Percentiles rank a stretch among this genome's conserved stretches.
Evolutionary conservation across 2,329 filamentous ascomycete species (phyloP).

Genomic region (Colletotrichum destructivum): DNA sequence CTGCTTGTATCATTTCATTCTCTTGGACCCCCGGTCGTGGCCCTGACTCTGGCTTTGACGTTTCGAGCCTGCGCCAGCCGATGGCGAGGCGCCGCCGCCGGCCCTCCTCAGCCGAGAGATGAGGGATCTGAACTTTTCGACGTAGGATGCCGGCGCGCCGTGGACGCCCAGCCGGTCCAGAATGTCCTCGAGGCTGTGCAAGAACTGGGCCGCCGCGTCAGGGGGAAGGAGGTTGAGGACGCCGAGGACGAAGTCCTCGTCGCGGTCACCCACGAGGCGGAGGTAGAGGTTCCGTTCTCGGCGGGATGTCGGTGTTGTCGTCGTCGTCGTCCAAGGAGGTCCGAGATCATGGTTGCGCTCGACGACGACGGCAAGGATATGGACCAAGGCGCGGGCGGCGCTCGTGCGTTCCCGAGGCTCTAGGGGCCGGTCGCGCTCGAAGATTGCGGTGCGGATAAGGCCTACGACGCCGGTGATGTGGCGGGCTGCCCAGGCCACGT

Average conservation of each 20-base stretch:
- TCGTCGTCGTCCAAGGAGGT: conserved; percentile 41
- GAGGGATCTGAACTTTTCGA: conserved; percentile 53
- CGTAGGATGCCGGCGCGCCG: conserved; percentile 54
- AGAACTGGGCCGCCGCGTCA: conserved; percentile 60
- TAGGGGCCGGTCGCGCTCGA: conserved; percentile 56
- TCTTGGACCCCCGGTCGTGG: conserved; percentile 50
- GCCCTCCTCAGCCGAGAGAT: conserved; percentile 49
- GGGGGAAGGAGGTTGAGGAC: conserved; percentile 59
- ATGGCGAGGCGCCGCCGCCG: conserved; percentile 38
- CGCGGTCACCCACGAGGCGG: conserved; percentile 61
- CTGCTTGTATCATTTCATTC: conserved; percentile 51
- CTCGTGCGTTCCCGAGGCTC: conserved; percentile 57
- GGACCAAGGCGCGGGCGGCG: conserved; percentile 64
- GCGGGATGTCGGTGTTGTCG: conserved; percentile 1
- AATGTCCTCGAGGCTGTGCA: conserved; percentile 55
- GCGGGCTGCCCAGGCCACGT: conserved; percentile 65
- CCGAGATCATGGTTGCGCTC: conserved; percentile 57
- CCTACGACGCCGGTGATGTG: conserved; percentile 61
- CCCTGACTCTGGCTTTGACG: conserved; percentile 48
- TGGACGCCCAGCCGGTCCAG: conserved; percentile 52
- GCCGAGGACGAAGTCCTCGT: conserved; percentile 62
- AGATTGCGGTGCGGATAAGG: conserved; percentile 61
- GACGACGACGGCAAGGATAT: conserved; percentile 63
- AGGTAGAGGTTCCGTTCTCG: conserved; percentile 63
- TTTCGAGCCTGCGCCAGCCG: conserved; percentile 50